Evolutionary conservation across 163 green algal species (phyloP).

Genomic region (Volvox carteri): DNA sequence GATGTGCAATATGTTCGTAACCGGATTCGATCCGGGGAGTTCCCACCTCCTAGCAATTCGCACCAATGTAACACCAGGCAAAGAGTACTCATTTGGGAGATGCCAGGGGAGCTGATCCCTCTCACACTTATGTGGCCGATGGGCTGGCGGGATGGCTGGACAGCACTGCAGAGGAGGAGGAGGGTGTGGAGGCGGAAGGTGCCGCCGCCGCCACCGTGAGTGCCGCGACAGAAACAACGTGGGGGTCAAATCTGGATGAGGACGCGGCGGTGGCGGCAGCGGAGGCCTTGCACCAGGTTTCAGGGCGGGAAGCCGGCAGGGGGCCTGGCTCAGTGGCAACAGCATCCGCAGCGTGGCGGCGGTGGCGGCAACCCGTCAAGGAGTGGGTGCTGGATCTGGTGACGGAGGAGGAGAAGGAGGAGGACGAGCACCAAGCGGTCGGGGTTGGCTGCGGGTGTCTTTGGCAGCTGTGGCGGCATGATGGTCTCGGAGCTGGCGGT

Average conservation of each 20-base stretch:
- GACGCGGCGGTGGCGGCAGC: no score
- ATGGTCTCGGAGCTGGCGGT: background rate
- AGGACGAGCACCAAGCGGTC: background rate
- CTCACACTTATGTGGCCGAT: conserved; percentile 70
- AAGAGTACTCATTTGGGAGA: no score
- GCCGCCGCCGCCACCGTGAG: background rate
- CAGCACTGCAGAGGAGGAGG: conserved; percentile 5
- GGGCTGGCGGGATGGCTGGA: conserved; percentile 31
- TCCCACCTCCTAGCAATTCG: no score
- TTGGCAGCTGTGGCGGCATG: conserved; percentile 14
- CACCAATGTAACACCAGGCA: no score
- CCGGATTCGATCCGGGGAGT: no score
- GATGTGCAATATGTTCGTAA: no score
- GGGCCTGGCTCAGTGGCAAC: background rate
- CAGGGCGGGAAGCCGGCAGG: background rate
- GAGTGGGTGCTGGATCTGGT: no score
- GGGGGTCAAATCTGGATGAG: background rate
- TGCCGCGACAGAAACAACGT: no score
- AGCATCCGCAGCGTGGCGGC: background rate
- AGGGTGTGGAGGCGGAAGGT: background rate
- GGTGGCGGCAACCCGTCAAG: background rate
- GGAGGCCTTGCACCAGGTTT: background rate
- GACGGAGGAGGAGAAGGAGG: background rate
- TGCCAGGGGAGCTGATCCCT: no score
- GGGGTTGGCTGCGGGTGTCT: conserved; percentile 23